Evolutionary conservation across 345 rosid genomes (phyloP).

Genomic region (Citropsis articulata): DNA sequence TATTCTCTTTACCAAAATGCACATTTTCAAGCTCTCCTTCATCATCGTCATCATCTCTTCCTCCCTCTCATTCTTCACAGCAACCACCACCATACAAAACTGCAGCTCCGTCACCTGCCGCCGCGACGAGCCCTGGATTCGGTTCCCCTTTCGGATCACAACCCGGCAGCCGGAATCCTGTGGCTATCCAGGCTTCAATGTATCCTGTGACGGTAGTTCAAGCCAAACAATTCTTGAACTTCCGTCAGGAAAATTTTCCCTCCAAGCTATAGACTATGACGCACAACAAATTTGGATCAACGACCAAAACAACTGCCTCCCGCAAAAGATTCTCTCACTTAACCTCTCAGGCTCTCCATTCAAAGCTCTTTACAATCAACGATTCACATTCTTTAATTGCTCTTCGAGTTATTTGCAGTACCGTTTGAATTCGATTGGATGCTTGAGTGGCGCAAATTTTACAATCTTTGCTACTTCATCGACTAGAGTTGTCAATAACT

Average conservation of each 20-base stretch:
- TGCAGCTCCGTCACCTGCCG: slow-evolving; percentile 40
- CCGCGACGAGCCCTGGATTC: slow-evolving; percentile 37
- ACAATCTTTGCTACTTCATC: slow-evolving; percentile 67
- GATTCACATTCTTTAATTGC: slow-evolving; percentile 61
- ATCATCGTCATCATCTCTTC: not conserved
- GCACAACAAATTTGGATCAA: slow-evolving; percentile 64
- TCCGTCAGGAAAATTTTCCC: slow-evolving; percentile 48
- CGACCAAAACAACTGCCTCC: slow-evolving; percentile 60
- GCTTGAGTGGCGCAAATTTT: slow-evolving; percentile 45
- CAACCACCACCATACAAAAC: not conserved
- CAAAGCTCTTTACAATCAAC: slow-evolving; percentile 31
- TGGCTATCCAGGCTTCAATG: slow-evolving; percentile 53
- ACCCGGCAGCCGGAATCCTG: slow-evolving; percentile 39
- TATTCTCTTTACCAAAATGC: slow-evolving; percentile 10
- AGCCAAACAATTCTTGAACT: slow-evolving; percentile 35
- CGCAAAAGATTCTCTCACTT: slow-evolving; percentile 50
- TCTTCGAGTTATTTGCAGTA: slow-evolving; percentile 27
- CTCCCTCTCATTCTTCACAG: not conserved
- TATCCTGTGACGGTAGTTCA: slow-evolving; percentile 42
- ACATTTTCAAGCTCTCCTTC: not conserved
- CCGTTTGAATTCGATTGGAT: slow-evolving; percentile 52
- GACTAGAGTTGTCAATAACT: not conserved
- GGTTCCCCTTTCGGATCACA: slow-evolving; percentile 58
- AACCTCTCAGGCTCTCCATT: slow-evolving; percentile 59
- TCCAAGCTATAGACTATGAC: slow-evolving; percentile 51